Evolutionary conservation across 805 yeast species (phyloP), one percentile per base, ranked within the genome.

Genomic region (Saccharomyces eubayanus): DNA sequence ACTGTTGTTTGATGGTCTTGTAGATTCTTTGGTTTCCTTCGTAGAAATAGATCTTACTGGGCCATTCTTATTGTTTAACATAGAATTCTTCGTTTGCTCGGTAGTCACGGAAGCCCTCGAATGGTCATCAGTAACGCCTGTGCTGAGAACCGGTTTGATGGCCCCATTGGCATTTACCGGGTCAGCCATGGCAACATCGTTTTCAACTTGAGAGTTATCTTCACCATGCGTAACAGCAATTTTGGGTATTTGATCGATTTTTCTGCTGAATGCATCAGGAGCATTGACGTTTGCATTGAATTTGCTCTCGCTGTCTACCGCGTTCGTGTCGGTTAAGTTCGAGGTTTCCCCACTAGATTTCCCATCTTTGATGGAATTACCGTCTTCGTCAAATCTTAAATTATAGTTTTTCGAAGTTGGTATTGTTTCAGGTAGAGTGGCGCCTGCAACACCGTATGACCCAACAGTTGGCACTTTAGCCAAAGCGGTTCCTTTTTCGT

Each of bases 361-460:
- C 36, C 47, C 45, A 6, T 53, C 47, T 28, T 40, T 31, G 2
- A 53, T 49, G 21, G 57, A 52, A 10, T 52, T 54, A 45, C 61
- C 58, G 45, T 55, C 46, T 24, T 53, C 50, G 30, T 51, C 58
- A 30, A 49, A 51, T 53, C 68, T 61, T 29, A 57, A 48, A 51
- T 62, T 53, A 46, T 60, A 65, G 31, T 67, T 64, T 47, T 62
- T 60, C 14, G 72, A 68, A 2, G 71, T 66, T 46, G 72, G 72
- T 28, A 68, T 66, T n/a, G 62, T 55, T 12, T 56, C 55, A 2
- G 72, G 72, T 10, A 68, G 50, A 9, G 71, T 67, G 1, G 72
- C 72, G 40, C 72, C 72, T 5, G 69, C 70, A 48, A 60, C 63
- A 46, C 52, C 52, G 6, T 55, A 55, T 4, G 48, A 29, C 3